Evolutionary conservation across 1,284 basidiomycete species (phyloP).

Genomic region (Ustilago tritici): DNA sequence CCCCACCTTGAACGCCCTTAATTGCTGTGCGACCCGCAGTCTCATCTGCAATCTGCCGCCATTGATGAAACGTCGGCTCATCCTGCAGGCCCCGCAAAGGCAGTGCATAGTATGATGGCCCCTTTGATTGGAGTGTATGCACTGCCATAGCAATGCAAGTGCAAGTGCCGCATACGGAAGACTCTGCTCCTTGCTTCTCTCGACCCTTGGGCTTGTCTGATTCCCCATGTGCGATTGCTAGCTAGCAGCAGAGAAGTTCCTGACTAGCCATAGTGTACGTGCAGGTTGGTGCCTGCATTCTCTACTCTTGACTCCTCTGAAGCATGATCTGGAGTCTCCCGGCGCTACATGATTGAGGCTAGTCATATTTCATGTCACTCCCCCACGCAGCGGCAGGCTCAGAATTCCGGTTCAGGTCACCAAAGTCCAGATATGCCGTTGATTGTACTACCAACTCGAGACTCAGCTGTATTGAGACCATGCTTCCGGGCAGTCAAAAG

Average conservation of each 20-base stretch:
- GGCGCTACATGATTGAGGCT: not conserved
- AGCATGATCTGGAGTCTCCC: conserved; percentile 1
- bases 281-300: conserved; percentile 4
- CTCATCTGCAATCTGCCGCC: not conserved
- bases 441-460: not conserved
- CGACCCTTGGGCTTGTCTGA: not conserved
- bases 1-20: not conserved
- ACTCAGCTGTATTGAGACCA: not conserved
- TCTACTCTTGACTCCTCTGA: not conserved
- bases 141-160: not conserved
- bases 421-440: not conserved
- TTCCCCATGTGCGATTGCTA: not conserved
- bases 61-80: not conserved
- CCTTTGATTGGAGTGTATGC: not conserved
- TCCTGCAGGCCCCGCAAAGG: not conserved
- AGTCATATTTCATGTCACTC: conserved; percentile 7
- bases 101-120: not conserved
- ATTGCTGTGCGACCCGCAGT: not conserved
- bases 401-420: not conserved
- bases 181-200: not conserved
- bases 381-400: not conserved
- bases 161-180: conserved; percentile 1
- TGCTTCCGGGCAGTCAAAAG: conserved; percentile 6
- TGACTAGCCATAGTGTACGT: not conserved
- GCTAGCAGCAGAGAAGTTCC: not conserved